Conservation (phyloP, 768 basidiomycete species). For the Boletellus emodensis region DNA sequence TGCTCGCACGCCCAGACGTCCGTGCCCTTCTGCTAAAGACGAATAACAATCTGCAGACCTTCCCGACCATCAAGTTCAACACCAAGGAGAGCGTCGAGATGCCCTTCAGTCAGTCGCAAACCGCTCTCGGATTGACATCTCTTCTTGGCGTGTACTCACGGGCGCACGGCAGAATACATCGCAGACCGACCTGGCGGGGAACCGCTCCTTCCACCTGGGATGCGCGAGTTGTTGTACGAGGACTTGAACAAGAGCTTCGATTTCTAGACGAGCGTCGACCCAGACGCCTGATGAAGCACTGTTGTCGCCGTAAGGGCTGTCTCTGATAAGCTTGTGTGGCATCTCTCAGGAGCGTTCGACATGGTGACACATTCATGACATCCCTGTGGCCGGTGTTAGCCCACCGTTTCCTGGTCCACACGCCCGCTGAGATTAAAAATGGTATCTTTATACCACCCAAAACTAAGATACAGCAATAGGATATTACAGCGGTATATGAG, state of each 20-base stretch:
- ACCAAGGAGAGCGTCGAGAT: conserved; percentile 91
- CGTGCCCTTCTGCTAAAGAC: too few relatives aligned
- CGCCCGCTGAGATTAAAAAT: neutral
- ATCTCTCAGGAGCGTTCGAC: too few relatives aligned
- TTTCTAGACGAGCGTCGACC: conserved; percentile 8
- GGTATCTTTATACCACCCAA: neutral
- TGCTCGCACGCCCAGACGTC: neutral
- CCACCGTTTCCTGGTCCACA: neutral
- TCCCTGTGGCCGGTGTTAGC: neutral
- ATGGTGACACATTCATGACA: neutral
- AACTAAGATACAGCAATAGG: conserved; percentile 20
- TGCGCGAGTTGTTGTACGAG: conserved; percentile 79
- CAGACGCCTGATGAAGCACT: too few relatives aligned
- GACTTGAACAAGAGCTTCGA: conserved; percentile 88
- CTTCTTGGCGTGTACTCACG: neutral
- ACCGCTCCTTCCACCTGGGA: conserved; percentile 83
- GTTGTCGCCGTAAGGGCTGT: too few relatives aligned
- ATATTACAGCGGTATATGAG: conserved; percentile 23
- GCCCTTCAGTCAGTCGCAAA: conserved; percentile 77
- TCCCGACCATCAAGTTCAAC: conserved; percentile 88
- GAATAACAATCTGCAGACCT: conserved; percentile 49
- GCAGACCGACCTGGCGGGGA: conserved; percentile 42
- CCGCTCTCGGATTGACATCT: neutral
- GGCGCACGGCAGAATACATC: conserved; percentile 43
- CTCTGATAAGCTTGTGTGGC: too few relatives aligned